Conservation (phyloP, 176 grass and related monocot species). For the Rhynchospora pubera region DNA sequence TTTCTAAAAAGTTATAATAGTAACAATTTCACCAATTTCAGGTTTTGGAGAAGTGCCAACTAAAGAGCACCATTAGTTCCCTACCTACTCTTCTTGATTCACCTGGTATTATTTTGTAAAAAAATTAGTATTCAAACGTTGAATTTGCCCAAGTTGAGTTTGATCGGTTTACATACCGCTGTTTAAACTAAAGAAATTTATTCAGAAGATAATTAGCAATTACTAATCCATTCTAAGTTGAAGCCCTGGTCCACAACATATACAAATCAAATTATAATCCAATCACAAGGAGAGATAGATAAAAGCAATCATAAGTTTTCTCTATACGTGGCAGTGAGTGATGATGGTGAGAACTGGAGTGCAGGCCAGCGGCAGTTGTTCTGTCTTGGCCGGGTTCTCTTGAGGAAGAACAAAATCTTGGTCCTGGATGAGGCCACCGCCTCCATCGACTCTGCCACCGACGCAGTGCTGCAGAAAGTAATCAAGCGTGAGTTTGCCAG, state of each 20-base stretch:
- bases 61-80: slow-evolving; percentile 52
- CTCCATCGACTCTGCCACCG: slow-evolving; percentile 82
- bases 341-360: slow-evolving; percentile 91
- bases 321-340: slow-evolving; percentile 43
- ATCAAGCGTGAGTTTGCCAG: slow-evolving; percentile 73
- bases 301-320: neutral
- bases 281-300: neutral
- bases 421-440: slow-evolving; percentile 89
- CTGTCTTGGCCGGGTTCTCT: slow-evolving; percentile 82
- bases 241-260: neutral
- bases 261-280: neutral
- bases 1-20: slow-evolving; percentile 1
- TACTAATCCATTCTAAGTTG: neutral
- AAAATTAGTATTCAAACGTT: neutral
- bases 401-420: slow-evolving; percentile 70
- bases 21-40: slow-evolving; percentile 26
- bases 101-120: slow-evolving; percentile 31
- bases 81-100: slow-evolving; percentile 81
- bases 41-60: slow-evolving; percentile 81
- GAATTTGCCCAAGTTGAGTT: neutral
- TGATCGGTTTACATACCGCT: neutral
- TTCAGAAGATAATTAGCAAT: neutral
- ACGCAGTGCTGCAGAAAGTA: slow-evolving; percentile 71
- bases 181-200: neutral
- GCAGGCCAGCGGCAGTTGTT: slow-evolving; percentile 87